A percentile compares a stretch with the other conserved stretches of the same genome.
Evolutionary conservation across 1,139 yeast species (phyloP).

Genomic region (Protomyces macrosporus): DNA sequence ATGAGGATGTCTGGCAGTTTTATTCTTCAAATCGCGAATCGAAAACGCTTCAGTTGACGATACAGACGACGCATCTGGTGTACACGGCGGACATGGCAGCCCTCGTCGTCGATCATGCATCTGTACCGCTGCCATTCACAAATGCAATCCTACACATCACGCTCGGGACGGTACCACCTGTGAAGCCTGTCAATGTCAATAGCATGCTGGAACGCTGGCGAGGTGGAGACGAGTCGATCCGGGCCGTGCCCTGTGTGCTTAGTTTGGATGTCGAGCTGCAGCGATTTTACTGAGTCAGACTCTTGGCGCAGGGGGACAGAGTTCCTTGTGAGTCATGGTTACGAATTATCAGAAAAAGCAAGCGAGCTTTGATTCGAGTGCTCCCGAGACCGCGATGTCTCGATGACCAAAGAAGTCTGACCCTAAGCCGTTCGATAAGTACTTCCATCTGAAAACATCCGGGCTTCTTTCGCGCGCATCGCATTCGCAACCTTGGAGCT

Average conservation of each 20-base stretch:
- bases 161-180: constrained; percentile 54
- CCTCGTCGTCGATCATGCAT: constrained; percentile 44
- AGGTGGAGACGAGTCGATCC: background rate
- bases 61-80: constrained; percentile 38
- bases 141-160: constrained; percentile 68
- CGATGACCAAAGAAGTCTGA: too few relatives aligned
- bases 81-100: constrained; percentile 56
- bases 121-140: constrained; percentile 37
- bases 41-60: constrained; percentile 43
- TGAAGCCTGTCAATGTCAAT: constrained; percentile 52
- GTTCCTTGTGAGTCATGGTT: too few relatives aligned
- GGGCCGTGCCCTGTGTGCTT: background rate
- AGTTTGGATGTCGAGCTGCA: background rate
- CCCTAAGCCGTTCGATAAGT: too few relatives aligned
- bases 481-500: too few relatives aligned
- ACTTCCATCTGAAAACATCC: too few relatives aligned
- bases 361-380: too few relatives aligned
- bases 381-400: too few relatives aligned
- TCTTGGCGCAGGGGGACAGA: too few relatives aligned
- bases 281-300: background rate
- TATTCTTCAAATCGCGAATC: constrained; percentile 41
- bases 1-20: constrained; percentile 36
- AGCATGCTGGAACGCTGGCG: constrained; percentile 37
- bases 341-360: too few relatives aligned
- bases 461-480: too few relatives aligned